Evolutionary conservation across 768 basidiomycete species (phyloP), one percentile per base, ranked within the genome.

Genomic region (Russula brevipes): DNA sequence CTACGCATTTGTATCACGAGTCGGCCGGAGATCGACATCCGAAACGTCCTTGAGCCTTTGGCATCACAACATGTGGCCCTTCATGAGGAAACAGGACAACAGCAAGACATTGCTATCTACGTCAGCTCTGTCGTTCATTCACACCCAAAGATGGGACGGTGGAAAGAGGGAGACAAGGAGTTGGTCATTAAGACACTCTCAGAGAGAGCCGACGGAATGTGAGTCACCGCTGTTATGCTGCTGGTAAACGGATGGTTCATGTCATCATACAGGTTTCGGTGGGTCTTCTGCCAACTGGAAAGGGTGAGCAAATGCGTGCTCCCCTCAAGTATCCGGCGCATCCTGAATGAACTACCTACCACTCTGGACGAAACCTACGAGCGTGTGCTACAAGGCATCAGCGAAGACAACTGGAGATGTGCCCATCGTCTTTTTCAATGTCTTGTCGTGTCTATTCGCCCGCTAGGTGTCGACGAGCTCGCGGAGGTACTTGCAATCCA

Each of bases 181-280:
- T 19, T 33, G 8, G 42, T 56, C 55, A 56, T 56, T 35, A 45
- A 14, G 9, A 56, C 55, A 16, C 55, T 56, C 31, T 56, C 55
- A 38, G 42, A 45, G 45, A 56, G 44, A 44, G 41, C 55, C 4
- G 42, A 45, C 17, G 55, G 55, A 33, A 56, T 56, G 55, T 56
- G 35, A 41, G 41, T 5, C 8, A 10, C 14, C 31, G 6, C 17
- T 39, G 3, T 19, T 10, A 54, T 16, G 17, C 12, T 12, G 38
- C 52, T 6, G 8, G 31, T 17, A 12, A 14, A 52, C 0, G 16
- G 52, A 11, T 53, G 1, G 16, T 36, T 53, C 11, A 53, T 12
- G 36, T 24, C 52, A 11, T 53, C 35, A 19, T 53, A 38, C 52
- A 53, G 52, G 52, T 53, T 54, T 41, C 36, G 53, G 12, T 54